phyloP scores from a whole-genome alignment of 2,329 filamentous ascomycete species.

The Fusarium veterinarium region DNA sequence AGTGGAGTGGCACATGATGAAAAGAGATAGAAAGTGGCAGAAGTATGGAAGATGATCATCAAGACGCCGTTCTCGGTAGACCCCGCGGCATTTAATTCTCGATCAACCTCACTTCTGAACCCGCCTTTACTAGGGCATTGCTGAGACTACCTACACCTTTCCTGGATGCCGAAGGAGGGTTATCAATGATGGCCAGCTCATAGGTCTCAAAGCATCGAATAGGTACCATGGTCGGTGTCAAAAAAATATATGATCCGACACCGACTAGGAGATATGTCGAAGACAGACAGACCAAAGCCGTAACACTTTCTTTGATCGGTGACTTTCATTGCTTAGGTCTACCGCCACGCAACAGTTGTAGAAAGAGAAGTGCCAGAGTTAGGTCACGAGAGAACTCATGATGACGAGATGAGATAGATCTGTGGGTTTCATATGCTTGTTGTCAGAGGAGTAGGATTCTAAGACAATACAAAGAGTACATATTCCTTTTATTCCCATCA shows the following conservation, averaged over 20 bases:
- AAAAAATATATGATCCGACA: background rate
- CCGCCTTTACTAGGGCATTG: background rate
- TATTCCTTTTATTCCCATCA: too few species aligned
- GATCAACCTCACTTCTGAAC: background rate
- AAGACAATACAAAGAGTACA: too few species aligned
- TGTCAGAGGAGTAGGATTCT: too few species aligned
- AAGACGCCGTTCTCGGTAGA: background rate
- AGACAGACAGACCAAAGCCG: too few species aligned
- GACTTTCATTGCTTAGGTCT: background rate
- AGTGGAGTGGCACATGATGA: background rate
- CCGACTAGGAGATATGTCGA: too few species aligned
- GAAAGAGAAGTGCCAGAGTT: background rate
- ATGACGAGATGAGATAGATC: too few species aligned
- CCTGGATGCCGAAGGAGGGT: background rate
- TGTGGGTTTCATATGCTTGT: too few species aligned
- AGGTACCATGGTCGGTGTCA: too few species aligned
- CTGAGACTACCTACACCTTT: background rate
- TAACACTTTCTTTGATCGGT: background rate
- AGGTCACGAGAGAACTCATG: background rate
- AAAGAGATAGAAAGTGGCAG: background rate
- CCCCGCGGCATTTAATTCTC: background rate
- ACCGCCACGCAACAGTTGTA: background rate
- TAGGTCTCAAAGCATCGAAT: background rate
- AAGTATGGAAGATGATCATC: background rate
- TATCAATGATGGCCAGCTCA: background rate